Evolutionary conservation across 768 basidiomycete species (phyloP).

Genomic region (Psilocybe cyanescens): DNA sequence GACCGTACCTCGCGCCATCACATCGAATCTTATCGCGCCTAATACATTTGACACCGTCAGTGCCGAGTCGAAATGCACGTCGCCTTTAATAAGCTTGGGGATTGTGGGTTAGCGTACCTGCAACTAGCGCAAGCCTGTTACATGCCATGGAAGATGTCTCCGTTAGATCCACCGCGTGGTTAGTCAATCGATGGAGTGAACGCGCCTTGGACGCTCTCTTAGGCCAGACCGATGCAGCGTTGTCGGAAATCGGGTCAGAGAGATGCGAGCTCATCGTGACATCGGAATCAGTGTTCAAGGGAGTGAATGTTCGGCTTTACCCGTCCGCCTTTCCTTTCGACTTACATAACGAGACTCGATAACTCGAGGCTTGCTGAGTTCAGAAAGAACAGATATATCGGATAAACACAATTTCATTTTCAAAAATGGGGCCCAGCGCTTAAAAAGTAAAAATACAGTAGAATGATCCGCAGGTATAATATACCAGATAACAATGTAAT

Average conservation of each 20-base stretch:
- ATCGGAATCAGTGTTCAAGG: slow-evolving; percentile 35
- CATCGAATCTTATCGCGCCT: slow-evolving; percentile 69
- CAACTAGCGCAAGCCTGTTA: slow-evolving; percentile 61
- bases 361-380: slow-evolving; percentile 15
- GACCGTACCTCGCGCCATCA: slow-evolving; percentile 51
- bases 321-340: slow-evolving; percentile 17
- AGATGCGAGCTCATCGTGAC: slow-evolving; percentile 44
- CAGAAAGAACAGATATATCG: background rate
- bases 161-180: slow-evolving; percentile 12
- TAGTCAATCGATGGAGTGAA: slow-evolving; percentile 14
- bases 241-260: slow-evolving; percentile 56
- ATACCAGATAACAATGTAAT: slow-evolving; percentile 9
- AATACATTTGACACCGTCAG: background rate
- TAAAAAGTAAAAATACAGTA: slow-evolving; percentile 11
- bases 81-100: background rate
- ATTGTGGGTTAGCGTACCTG: slow-evolving; percentile 38
- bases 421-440: slow-evolving; percentile 4
- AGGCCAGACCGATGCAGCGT: slow-evolving; percentile 48
- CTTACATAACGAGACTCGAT: slow-evolving; percentile 20
- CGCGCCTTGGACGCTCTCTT: slow-evolving; percentile 56
- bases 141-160: slow-evolving; percentile 1
- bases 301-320: slow-evolving; percentile 33
- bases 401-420: slow-evolving; percentile 3
- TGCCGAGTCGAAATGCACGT: slow-evolving; percentile 2
- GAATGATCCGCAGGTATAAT: slow-evolving; percentile 3